A percentile compares a stretch with the other conserved stretches of the same genome.
Evolutionary conservation across 2,329 filamentous ascomycete species (phyloP).

Genomic region (Eurotiales sp.): DNA sequence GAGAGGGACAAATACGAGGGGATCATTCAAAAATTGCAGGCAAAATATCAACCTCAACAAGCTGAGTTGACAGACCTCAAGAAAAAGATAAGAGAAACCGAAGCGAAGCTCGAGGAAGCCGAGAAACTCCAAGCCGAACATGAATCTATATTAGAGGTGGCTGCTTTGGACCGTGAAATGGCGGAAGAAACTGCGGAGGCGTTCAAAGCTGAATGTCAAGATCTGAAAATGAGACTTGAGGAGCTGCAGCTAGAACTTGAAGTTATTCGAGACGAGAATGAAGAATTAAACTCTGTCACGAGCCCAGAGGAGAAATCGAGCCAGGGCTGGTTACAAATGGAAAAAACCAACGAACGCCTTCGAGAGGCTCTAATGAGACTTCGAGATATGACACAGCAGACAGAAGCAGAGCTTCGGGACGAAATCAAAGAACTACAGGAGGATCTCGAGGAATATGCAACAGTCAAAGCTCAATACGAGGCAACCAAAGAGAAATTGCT

Average conservation of each 20-base stretch:
- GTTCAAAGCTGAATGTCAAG: slow-evolving; percentile 73
- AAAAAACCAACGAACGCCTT: slow-evolving; percentile 82
- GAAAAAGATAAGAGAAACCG: slow-evolving; percentile 72
- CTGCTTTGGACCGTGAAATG: slow-evolving; percentile 89
- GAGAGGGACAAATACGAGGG: slow-evolving; percentile 57
- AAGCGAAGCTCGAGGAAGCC: slow-evolving; percentile 64
- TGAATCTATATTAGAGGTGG: slow-evolving; percentile 79
- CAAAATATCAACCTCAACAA: slow-evolving; percentile 81
- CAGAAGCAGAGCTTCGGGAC: slow-evolving; percentile 72
- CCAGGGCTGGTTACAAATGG: slow-evolving; percentile 86
- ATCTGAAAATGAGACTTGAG: slow-evolving; percentile 70
- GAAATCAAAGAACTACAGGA: slow-evolving; percentile 72
- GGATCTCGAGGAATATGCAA: slow-evolving; percentile 65
- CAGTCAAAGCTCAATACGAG: slow-evolving; percentile 66
- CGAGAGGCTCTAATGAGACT: slow-evolving; percentile 79
- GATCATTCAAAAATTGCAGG: slow-evolving; percentile 86
- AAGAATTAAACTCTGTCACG: slow-evolving; percentile 78
- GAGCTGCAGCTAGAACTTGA: slow-evolving; percentile 87
- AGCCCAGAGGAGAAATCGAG: slow-evolving; percentile 81
- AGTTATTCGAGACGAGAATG: slow-evolving; percentile 80
- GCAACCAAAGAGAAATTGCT: slow-evolving; percentile 68
- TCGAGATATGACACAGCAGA: slow-evolving; percentile 80
- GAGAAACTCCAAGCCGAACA: slow-evolving; percentile 77
- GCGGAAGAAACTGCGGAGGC: slow-evolving; percentile 88
- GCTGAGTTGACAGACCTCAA: slow-evolving; percentile 74